Conservation (phyloP, 345 rosid genomes). For the Salix exigua region DNA sequence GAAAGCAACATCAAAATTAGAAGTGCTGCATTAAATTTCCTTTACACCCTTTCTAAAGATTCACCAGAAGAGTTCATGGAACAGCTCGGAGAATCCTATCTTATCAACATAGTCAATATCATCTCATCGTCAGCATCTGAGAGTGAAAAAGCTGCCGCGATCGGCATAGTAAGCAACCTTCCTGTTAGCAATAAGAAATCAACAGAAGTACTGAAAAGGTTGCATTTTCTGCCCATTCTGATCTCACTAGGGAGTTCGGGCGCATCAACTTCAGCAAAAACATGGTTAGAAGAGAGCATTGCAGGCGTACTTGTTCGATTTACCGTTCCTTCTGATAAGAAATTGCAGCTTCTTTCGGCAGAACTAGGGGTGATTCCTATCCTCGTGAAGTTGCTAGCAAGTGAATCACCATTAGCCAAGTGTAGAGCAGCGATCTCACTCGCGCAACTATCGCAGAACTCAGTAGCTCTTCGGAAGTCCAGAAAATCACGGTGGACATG, state of each 20-base stretch:
- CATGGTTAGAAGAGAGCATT: conserved; percentile 37
- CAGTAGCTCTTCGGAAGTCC: conserved; percentile 40
- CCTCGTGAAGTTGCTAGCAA: conserved; percentile 51
- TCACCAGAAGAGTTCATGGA: conserved; percentile 46
- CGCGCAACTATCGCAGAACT: conserved; percentile 60
- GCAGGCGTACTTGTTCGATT: conserved; percentile 50
- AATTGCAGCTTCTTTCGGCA: conserved; percentile 49
- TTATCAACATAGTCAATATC: conserved; percentile 35
- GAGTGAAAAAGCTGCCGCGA: conserved; percentile 49
- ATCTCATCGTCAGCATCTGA: conserved; percentile 33
- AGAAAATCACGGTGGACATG: conserved; percentile 46
- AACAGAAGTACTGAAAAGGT: conserved; percentile 40
- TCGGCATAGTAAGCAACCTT: conserved; percentile 56
- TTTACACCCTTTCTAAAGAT: conserved; percentile 48
- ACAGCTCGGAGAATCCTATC: conserved; percentile 46
- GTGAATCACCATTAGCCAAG: conserved; percentile 40
- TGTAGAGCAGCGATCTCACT: conserved; percentile 53
- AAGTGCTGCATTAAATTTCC: conserved; percentile 48
- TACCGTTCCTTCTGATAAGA: conserved; percentile 56
- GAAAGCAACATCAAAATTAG: conserved; percentile 45
- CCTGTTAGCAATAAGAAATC: conserved; percentile 45
- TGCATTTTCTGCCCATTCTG: conserved; percentile 44
- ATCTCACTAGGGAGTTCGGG: conserved; percentile 30
- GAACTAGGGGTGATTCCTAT: conserved; percentile 49
- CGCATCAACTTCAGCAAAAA: conserved; percentile 16